Conservation (phyloP, 345 rosid species). For the Populus pruinosa region DNA sequence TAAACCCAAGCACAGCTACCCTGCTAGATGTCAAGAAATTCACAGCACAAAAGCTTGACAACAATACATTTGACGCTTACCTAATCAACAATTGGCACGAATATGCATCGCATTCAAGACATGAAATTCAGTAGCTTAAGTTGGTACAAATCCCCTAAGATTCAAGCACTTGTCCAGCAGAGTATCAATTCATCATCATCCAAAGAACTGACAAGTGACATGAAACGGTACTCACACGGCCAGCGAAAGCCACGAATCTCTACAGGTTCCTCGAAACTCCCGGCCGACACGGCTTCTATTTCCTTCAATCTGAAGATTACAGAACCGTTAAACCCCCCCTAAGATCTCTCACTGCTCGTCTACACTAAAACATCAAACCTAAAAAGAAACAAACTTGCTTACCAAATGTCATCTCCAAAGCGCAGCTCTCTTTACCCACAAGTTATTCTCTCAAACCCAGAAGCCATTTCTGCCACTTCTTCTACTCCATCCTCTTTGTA, state of each 20-base stretch:
- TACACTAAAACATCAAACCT: background rate
- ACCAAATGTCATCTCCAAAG: conserved; percentile 25
- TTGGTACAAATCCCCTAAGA: too few relatives aligned
- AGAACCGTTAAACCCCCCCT: background rate
- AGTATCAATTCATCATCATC: too few relatives aligned
- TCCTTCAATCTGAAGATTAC: conserved; percentile 31
- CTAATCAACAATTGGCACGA: too few relatives aligned
- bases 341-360: background rate
- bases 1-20: too few relatives aligned
- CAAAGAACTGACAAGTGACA: background rate
- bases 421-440: conserved; percentile 46
- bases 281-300: conserved; percentile 26
- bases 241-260: conserved; percentile 25
- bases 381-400: background rate
- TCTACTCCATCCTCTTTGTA: conserved; percentile 44
- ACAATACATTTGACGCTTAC: too few relatives aligned
- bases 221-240: conserved; percentile 28
- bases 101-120: too few relatives aligned
- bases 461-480: conserved; percentile 23
- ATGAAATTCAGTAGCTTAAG: too few relatives aligned
- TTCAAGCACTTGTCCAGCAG: too few relatives aligned
- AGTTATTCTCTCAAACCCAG: conserved; percentile 49
- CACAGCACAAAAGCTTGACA: too few relatives aligned
- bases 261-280: background rate
- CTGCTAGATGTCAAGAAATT: too few relatives aligned